Evolutionary conservation across 352 stramenopile genomes (phyloP), one percentile per base, ranked within the genome.

Genomic region (Pythium scleroteichum): DNA sequence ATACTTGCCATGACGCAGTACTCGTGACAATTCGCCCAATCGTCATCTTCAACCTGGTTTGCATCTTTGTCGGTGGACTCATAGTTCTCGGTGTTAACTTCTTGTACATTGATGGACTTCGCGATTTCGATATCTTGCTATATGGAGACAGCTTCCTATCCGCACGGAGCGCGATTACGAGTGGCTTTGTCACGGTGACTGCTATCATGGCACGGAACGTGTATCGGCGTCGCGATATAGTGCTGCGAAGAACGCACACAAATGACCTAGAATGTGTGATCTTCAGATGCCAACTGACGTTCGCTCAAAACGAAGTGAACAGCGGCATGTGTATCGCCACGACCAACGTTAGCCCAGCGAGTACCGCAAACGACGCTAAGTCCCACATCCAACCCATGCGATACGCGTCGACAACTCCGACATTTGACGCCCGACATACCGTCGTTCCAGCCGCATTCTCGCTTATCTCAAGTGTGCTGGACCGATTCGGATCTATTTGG

Each of bases 201-300:
- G 39, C 54, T 13, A 42, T 71, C 17, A 53, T 71, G 29, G 16
- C 19, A 14, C 57, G 58, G 22, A 71, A 67, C 20, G 47, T 60
- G 16, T 63, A 64, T 42, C 64, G 64, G 0, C 62, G 56, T 27
- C 50, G 63, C 23, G 39, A 39, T 14, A 6, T 51, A 19, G 35
- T 66, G 20, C 20, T 44, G 26, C 40, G 19, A 10, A 47, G 26
- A 12, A 14, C 20, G 0, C 14, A 46, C 7, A 35, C 35, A 19
- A 19, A 17, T 3, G 39, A 60, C 2, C 59, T 71, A 4, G 57
- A 71, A 19, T 71, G 64, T 32, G 58, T 63, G 17, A 71, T 53
- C 47, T 71, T 67, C 35, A 44, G 64, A 2, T 64, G 44, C 39
- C 44, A 54, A 9, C 44, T 71, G 17, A 33, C 24, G 17, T 32